These are phyloP conservation scores for Cardamine occulta DNA, from an alignment of 345 rosid genomes.

Conservation along the genomic window DNA sequence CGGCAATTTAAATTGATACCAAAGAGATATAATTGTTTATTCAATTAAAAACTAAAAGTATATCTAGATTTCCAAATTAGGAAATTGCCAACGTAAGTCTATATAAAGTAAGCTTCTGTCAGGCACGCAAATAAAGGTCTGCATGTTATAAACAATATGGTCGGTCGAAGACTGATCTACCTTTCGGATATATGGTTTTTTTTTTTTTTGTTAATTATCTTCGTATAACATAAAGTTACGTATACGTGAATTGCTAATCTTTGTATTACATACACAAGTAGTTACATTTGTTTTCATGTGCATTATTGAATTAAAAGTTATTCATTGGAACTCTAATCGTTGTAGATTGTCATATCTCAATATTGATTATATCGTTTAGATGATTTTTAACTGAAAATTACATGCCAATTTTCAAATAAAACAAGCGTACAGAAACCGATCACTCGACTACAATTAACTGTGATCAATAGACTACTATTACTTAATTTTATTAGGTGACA, in stretches of 20 bases:
- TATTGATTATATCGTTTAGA: not conserved
- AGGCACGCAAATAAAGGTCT: conserved; percentile 47
- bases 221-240: not conserved
- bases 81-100: conserved; percentile 42
- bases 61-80: conserved; percentile 33
- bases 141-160: conserved; percentile 35
- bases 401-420: not conserved
- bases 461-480: not conserved
- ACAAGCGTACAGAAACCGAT: not conserved
- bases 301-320: not conserved
- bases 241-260: conserved; percentile 19
- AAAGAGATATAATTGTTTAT: conserved; percentile 10
- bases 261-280: conserved; percentile 4
- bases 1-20: not conserved
- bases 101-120: conserved; percentile 38
- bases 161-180: conserved; percentile 36
- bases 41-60: not conserved
- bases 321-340: not conserved
- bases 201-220: not conserved
- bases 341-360: not conserved
- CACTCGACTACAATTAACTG: not conserved
- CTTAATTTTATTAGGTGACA: not conserved
- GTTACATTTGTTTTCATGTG: not conserved
- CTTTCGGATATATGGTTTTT: conserved; percentile 22
- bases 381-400: not conserved